A percentile compares a stretch with the other conserved stretches of the same genome.
Conservation (phyloP, 2,329 filamentous ascomycete species). For the Cordyceps fumosorosea region DNA sequence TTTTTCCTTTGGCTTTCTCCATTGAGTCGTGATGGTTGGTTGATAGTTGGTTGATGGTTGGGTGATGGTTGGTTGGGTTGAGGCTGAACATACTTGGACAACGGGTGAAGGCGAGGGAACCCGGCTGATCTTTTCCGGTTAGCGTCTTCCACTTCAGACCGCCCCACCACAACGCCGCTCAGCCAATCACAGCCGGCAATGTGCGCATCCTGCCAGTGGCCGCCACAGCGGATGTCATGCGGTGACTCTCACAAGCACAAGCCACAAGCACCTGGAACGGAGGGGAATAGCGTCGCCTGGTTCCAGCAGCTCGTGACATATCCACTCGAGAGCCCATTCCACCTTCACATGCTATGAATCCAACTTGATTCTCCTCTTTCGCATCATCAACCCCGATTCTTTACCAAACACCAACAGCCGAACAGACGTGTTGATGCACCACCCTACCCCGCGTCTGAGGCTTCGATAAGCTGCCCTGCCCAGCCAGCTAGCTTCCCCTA, state of each 20-base stretch:
- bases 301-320: conserved; percentile 7
- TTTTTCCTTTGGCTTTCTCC: neutral
- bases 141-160: neutral
- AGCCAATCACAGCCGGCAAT: neutral
- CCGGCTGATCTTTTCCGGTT: neutral
- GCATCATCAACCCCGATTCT: neutral
- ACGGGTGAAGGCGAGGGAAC: neutral
- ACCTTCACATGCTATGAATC: neutral
- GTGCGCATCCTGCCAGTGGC: neutral
- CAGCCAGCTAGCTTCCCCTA: neutral
- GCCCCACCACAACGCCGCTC: neutral
- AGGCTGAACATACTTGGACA: neutral
- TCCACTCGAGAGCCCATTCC: neutral
- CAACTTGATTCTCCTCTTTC: neutral
- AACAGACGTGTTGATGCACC: neutral
- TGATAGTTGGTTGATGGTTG: neutral
- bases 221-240: neutral
- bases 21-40: neutral
- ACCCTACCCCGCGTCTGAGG: neutral
- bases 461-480: neutral
- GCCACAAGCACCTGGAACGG: neutral
- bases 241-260: neutral
- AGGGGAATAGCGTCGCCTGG: conserved; percentile 3
- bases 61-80: neutral
- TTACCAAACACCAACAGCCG: neutral